These are phyloP conservation scores for Heritiera littoralis DNA, from an alignment of 345 rosid species.

Conservation along the genomic window DNA sequence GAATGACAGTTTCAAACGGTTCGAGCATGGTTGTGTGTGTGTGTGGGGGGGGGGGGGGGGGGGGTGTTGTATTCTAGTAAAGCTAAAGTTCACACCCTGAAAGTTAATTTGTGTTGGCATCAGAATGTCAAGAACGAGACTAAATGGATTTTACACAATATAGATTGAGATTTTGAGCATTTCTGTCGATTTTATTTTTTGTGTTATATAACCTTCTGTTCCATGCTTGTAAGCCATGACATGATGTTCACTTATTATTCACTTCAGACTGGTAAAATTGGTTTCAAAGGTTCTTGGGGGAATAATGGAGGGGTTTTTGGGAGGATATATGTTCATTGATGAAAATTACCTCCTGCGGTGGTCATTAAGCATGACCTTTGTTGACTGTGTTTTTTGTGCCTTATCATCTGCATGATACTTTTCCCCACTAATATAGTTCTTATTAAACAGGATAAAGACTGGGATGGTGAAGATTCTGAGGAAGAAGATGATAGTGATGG, in stretches of 20 bases:
- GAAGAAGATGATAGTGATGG: constrained; percentile 69
- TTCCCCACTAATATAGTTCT: constrained; percentile 16
- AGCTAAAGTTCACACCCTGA: not conserved
- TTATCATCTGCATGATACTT: not conserved
- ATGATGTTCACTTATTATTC: not conserved
- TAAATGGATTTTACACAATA: not conserved
- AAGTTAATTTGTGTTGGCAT: not conserved
- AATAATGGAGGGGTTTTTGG: not conserved
- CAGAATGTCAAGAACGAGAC: not conserved
- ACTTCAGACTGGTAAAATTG: not conserved
- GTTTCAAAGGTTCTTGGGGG: not conserved
- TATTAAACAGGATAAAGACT: constrained; percentile 55
- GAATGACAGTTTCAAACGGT: not conserved
- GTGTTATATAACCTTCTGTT: not conserved
- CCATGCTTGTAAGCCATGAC: not conserved
- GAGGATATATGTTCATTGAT: not conserved
- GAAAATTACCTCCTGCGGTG: not conserved
- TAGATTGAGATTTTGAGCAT: not conserved
- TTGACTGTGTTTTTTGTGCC: not conserved
- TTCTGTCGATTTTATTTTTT: not conserved
- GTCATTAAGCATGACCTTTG: not conserved
- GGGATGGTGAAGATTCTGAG: constrained; percentile 78
- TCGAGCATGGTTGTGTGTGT: not conserved
- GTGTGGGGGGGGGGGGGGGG: not conserved
- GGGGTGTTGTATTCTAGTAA: not conserved